Conservation (phyloP, 2,329 filamentous ascomycete species). For the Aspergillus bombycis region DNA sequence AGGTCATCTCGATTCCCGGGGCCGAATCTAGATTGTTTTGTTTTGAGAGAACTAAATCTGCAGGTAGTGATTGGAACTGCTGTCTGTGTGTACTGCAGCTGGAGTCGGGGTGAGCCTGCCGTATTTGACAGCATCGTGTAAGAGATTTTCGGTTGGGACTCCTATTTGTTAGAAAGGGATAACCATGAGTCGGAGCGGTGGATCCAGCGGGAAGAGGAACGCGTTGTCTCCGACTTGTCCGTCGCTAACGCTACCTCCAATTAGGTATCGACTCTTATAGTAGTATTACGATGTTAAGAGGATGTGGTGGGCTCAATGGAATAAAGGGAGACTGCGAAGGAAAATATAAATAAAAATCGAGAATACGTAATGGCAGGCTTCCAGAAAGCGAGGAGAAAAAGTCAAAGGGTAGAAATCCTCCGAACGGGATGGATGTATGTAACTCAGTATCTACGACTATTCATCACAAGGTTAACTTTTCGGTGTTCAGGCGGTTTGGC, state of each 20-base stretch:
- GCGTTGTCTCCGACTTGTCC: constrained; percentile 1
- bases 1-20: not conserved
- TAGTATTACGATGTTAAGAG: not conserved
- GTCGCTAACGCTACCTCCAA: not conserved
- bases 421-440: not conserved
- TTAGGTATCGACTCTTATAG: not conserved
- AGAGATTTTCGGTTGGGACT: not conserved
- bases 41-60: not conserved
- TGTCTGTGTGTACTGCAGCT: not conserved
- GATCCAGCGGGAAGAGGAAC: not conserved
- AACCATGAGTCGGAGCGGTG: not conserved
- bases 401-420: not conserved
- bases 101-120: not conserved
- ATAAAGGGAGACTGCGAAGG: not conserved
- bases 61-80: not conserved
- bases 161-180: constrained; percentile 3
- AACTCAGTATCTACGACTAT: not conserved
- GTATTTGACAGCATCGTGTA: not conserved
- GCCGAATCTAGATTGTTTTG: not conserved
- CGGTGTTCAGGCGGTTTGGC: not conserved
- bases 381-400: not conserved
- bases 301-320: not conserved
- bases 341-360: not conserved
- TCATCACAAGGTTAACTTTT: not conserved
- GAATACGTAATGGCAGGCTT: not conserved